Percentiles rank a stretch among this genome's conserved stretches.
Evolutionary conservation across 2,329 filamentous ascomycete genomes (phyloP).

Genomic region (Lasiodiplodia theobromae): DNA sequence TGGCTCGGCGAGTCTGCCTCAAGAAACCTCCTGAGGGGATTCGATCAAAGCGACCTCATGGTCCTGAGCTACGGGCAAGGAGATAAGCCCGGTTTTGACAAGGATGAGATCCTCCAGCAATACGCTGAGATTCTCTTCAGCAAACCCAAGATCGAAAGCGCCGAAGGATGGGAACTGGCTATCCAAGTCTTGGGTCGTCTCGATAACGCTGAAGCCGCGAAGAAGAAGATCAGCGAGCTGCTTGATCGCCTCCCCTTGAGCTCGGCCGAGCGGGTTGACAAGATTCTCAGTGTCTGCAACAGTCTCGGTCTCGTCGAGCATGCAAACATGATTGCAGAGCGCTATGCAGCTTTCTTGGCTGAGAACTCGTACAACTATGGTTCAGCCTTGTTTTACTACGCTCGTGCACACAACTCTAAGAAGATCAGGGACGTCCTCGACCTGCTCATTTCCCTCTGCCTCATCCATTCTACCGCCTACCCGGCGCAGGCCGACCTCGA

Average conservation of each 20-base stretch:
- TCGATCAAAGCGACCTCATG: constrained; percentile 85
- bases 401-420: constrained; percentile 76
- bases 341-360: constrained; percentile 80
- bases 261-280: constrained; percentile 77
- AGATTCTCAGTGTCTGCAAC: constrained; percentile 78
- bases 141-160: constrained; percentile 43
- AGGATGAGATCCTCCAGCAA: constrained; percentile 78
- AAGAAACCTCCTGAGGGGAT: constrained; percentile 65
- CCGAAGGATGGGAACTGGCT: constrained; percentile 76
- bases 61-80: constrained; percentile 75
- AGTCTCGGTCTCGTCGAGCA: constrained; percentile 80
- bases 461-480: constrained; percentile 83
- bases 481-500: constrained; percentile 77
- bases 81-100: constrained; percentile 67
- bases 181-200: constrained; percentile 83
- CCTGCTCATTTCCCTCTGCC: constrained; percentile 83
- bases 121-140: constrained; percentile 73
- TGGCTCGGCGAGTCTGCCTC: constrained; percentile 71
- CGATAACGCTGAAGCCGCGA: constrained; percentile 74
- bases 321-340: constrained; percentile 83
- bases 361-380: constrained; percentile 80
- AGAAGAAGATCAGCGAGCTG: constrained; percentile 76
- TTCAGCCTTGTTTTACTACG: constrained; percentile 88
- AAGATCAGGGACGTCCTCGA: constrained; percentile 88
- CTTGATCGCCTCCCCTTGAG: constrained; percentile 76